Evolutionary conservation across 352 stramenopile genomes (phyloP), one percentile per base, ranked within the genome.

Genomic region (Globisporangium nunn): DNA sequence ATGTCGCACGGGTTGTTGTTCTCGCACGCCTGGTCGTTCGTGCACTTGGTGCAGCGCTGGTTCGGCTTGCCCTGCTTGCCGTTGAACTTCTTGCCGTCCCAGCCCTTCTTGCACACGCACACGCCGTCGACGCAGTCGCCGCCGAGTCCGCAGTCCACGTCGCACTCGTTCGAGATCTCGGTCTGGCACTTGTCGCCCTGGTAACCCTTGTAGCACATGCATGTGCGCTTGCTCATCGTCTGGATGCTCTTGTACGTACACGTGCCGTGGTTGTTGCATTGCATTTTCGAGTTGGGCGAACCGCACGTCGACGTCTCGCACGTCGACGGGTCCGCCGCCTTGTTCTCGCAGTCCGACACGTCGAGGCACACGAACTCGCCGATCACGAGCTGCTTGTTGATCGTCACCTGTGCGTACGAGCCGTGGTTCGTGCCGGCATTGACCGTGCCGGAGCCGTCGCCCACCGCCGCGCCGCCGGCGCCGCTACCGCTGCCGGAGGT

Each of bases 251-350:
- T 73, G 73, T 89, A 89, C 55, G 79, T 82, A 66, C 79, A 89
- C 5, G 79, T 89, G 23, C 79, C 79, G 52, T 87, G 79, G 64
- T 89, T 77, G 31, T 75, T 86, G 70, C 76, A 87, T 35, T 75
- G 67, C 33, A 66, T 66, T 45, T 78, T 81, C 5, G 68, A 74
- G 57, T 56, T 62, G 2, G 72, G 37, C 3, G 72, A 62, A 30
- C 76, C 74, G 50, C 75, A 86, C 0, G 63, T 64, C 17, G 46
- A 62, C 0, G 70, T 61, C 14, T 72, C 66, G 50, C 76, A 62
- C 48, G 50, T 66, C 30, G 54, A 45, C 48, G 48, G 28, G 48
- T 52, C 48, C 15, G 6, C 52, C 23, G 48, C 48, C n/a, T 52
- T 52, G 48, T 52, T 84, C 41, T 71, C 56, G 48, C 76, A 87